Conservation (phyloP, 2,329 filamentous ascomycete species). For the Juglanconis oblonga region DNA sequence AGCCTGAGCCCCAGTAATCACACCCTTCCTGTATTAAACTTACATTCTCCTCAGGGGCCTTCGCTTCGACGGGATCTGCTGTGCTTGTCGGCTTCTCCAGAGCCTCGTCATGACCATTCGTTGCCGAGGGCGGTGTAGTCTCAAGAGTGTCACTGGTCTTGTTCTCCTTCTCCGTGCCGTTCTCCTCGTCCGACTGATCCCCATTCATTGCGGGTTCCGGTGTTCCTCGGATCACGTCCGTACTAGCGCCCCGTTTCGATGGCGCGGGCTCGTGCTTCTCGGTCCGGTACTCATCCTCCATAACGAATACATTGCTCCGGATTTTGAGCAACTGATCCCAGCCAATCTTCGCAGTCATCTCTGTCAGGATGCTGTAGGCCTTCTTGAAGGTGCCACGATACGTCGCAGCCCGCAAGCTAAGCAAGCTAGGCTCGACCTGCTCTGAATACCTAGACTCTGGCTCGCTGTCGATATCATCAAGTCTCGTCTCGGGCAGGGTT, state of each 20-base stretch:
- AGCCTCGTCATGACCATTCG: conserved; percentile 35
- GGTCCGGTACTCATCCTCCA: conserved; percentile 97
- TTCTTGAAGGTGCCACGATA: conserved; percentile 97
- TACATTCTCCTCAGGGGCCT: conserved; percentile 68
- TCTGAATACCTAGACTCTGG: conserved; percentile 78
- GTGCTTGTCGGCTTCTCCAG: conserved; percentile 80
- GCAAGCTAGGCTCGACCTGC: conserved; percentile 80
- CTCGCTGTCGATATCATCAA: conserved; percentile 95
- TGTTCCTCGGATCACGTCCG: conserved; percentile 71
- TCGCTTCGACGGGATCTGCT: conserved; percentile 72
- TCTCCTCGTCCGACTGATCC: conserved; percentile 30
- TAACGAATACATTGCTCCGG: conserved; percentile 95
- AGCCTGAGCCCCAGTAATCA: conserved; percentile 24
- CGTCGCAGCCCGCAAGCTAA: conserved; percentile 80
- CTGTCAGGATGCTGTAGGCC: conserved; percentile 89
- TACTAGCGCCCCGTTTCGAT: conserved; percentile 71
- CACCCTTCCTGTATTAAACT: conserved; percentile 25
- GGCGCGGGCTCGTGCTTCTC: conserved; percentile 67
- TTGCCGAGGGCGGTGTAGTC: conserved; percentile 27
- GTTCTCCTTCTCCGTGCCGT: conserved; percentile 23
- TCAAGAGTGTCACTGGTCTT: conserved; percentile 23
- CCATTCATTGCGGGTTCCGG: conserved; percentile 58
- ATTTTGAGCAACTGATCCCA: conserved; percentile 97
- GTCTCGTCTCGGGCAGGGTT: conserved; percentile 79
- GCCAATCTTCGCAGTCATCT: conserved; percentile 93